Conservation (phyloP, 2,329 filamentous ascomycete genomes). For the Claviceps pazoutovae region DNA sequence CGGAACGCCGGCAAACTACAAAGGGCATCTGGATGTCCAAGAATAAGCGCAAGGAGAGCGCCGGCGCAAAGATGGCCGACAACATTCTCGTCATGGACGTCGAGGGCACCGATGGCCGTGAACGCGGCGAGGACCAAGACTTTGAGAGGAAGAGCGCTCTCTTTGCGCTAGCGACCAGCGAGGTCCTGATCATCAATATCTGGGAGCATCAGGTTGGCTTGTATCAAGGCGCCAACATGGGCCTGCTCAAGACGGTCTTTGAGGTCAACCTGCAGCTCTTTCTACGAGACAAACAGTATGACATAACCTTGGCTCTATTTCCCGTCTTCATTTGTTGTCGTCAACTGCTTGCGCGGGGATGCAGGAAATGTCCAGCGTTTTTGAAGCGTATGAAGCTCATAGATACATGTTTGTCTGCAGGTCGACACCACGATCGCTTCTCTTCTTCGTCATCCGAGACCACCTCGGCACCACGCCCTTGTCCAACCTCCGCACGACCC, state of each 20-base stretch:
- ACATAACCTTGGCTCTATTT: constrained; percentile 8
- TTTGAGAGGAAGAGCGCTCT: constrained; percentile 97
- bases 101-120: constrained; percentile 90
- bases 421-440: constrained; percentile 73
- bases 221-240: constrained; percentile 99
- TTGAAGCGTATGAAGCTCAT: background rate
- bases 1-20: constrained; percentile 86
- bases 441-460: constrained; percentile 98
- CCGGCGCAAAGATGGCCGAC: constrained; percentile 61
- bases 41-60: constrained; percentile 57
- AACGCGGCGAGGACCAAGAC: constrained; percentile 94
- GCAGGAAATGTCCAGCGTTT: background rate
- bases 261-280: constrained; percentile 97
- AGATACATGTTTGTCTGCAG: constrained; percentile 27
- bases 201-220: constrained; percentile 98
- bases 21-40: constrained; percentile 99
- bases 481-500: constrained; percentile 74
- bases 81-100: constrained; percentile 99
- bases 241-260: constrained; percentile 93
- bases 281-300: constrained; percentile 83
- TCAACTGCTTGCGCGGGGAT: background rate
- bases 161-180: constrained; percentile 92
- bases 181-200: constrained; percentile 96
- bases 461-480: constrained; percentile 87
- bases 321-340: background rate